Base-by-base conservation (phyloP, 2,329 filamentous ascomycete species). In the Fusarium albidum region DNA sequence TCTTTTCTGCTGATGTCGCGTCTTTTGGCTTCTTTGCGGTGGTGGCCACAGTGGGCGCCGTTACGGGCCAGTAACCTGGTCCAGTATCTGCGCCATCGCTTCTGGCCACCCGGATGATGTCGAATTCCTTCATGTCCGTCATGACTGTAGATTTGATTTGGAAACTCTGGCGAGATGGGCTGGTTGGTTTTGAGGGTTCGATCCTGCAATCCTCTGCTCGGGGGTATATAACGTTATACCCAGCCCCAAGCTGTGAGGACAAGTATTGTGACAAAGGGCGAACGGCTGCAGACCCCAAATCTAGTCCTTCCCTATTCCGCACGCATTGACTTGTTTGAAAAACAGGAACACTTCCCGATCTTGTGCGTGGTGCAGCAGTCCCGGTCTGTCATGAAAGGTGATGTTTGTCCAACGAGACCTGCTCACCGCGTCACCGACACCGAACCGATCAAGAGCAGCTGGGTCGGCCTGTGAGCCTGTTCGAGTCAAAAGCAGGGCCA, bases 1-100 rank as follows among this genome's bases (percentile, higher is more conserved):
- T 55, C 59, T 75, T 76, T 33, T 76, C 75, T 9, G 59, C 39
- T 5, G 53, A 27, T 14, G 59, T 39, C 6, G 61, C 57, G 18
- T 76, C 73, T 55, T 76, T 76, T 6, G 70, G 52, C 57, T 75
- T 75, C 52, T 78, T 77, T 0, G 64, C 62, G 14, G 73, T 59
- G 17, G 70, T 61, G 26, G 61, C 50, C 15, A 70, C 43, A 25
- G 68, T 56, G 4, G 68, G 47, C 42, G 68, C 38, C 21, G 59
- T 66, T 52, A 72, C 52, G 13, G 75, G 75, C 77, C 77, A 79
- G 61, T 79, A 79, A 9, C 75, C 77, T 1, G 75, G 75, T 3
- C 77, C 77, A 8, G 71, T 73, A 43, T 79, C 77, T 35, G 70
- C 70, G 14, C 79, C 78, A 68, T 81, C 79, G 59, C 75, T 79